These are phyloP conservation scores for Neofusicoccum laricinum DNA, from an alignment of 2,329 filamentous ascomycete genomes.

Conservation along the genomic window DNA sequence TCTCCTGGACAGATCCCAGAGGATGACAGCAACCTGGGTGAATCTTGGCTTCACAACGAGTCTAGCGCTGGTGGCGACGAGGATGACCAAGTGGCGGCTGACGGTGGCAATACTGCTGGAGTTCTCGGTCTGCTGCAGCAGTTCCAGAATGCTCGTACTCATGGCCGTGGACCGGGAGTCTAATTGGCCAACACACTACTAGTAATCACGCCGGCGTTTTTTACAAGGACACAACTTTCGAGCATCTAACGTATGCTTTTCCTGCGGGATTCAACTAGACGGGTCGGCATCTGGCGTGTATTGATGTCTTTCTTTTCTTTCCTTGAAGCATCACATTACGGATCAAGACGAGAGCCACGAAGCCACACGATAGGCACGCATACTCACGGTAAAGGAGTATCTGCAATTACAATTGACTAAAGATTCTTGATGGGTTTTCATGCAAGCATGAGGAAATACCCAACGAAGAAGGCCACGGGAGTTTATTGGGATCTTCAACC, in stretches of 20 bases:
- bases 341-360: not conserved
- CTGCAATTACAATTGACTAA: not conserved
- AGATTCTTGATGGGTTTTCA: not conserved
- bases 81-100: slow-evolving; percentile 40
- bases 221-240: not conserved
- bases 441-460: not conserved
- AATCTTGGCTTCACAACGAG: slow-evolving; percentile 51
- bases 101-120: slow-evolving; percentile 48
- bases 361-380: slow-evolving; percentile 33
- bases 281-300: not conserved
- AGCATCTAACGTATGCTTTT: not conserved
- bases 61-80: slow-evolving; percentile 43
- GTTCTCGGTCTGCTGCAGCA: slow-evolving; percentile 66
- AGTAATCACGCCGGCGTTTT: not conserved
- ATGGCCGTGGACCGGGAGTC: slow-evolving; percentile 41
- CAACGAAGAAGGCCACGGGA: not conserved
- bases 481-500: no score
- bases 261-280: not conserved
- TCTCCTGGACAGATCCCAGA: slow-evolving; percentile 46
- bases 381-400: slow-evolving; percentile 38
- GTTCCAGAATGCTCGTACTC: slow-evolving; percentile 61
- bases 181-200: not conserved
- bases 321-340: not conserved
- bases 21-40: slow-evolving; percentile 60
- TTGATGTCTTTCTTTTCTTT: not conserved